These are phyloP conservation scores for Puccinellia tenuiflora DNA, from an alignment of 176 grass and related monocot genomes.

Conservation along the genomic window DNA sequence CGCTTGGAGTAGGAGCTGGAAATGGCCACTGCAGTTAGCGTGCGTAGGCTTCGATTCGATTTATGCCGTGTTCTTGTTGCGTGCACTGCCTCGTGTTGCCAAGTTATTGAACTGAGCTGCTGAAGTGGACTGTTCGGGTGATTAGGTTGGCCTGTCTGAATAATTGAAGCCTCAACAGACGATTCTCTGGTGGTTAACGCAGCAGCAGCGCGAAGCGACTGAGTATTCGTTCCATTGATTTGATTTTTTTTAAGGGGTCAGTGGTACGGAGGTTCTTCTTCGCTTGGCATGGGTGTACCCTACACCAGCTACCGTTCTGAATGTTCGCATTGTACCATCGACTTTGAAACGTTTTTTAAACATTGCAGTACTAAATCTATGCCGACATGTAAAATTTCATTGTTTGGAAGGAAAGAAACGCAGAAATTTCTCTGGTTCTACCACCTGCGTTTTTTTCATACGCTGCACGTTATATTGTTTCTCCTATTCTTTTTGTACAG, in stretches of 20 bases:
- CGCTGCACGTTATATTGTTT: no score
- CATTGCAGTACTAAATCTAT: neutral
- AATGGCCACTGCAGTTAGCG: neutral
- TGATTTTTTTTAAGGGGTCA: neutral
- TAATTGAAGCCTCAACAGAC: slow-evolving; percentile 4
- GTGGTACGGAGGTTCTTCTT: neutral
- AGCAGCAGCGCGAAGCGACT: neutral
- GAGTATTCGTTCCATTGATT: neutral
- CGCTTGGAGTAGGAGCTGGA: neutral
- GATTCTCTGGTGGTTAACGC: slow-evolving; percentile 3
- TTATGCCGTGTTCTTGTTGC: neutral
- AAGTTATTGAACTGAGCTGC: slow-evolving; percentile 17
- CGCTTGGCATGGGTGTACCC: neutral
- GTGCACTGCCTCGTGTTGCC: neutral
- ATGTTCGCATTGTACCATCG: neutral
- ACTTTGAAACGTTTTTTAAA: neutral
- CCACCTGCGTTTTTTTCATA: no score
- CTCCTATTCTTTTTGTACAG: no score
- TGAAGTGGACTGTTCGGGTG: slow-evolving; percentile 12
- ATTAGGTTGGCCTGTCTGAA: slow-evolving; percentile 4
- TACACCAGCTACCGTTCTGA: neutral
- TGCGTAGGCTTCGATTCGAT: neutral
- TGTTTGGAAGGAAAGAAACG: no score
- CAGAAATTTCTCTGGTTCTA: no score
- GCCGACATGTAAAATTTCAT: neutral